Conservation (phyloP, 306 rosid genomes). For the Myrica gale region DNA sequence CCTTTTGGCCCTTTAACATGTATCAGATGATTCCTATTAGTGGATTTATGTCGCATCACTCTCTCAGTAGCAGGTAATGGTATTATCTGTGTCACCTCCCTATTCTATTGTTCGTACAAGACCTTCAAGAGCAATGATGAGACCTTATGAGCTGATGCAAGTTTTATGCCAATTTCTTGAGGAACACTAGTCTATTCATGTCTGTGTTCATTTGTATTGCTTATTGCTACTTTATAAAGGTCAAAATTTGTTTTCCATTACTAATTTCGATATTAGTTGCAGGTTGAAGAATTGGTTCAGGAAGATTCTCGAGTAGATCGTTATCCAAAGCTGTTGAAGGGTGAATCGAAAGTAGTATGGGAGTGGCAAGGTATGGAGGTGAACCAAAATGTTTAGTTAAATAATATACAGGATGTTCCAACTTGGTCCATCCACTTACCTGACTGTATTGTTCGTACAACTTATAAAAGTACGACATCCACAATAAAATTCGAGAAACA, state of each 20-base stretch:
- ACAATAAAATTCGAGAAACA: background rate
- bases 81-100: background rate
- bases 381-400: background rate
- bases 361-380: constrained; percentile 69
- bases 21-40: constrained; percentile 9
- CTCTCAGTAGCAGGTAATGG: background rate
- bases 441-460: background rate
- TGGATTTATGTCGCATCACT: background rate
- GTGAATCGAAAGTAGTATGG: constrained; percentile 91
- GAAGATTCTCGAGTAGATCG: constrained; percentile 88
- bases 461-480: background rate
- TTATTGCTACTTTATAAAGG: constrained; percentile 5
- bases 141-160: background rate
- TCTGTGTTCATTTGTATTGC: background rate
- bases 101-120: background rate
- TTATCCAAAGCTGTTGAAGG: constrained; percentile 84
- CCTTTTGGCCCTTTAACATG: constrained; percentile 17
- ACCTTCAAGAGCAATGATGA: background rate
- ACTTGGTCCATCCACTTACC: constrained; percentile 12
- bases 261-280: constrained; percentile 27
- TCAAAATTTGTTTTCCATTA: constrained; percentile 1
- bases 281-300: constrained; percentile 92
- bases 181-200: constrained; percentile 9
- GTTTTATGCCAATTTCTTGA: constrained; percentile 5
- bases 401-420: background rate